A percentile compares a stretch with the other conserved stretches of the same genome.
These are phyloP conservation scores for Cyclostephanos tholiformis DNA, from an alignment of 108 stramenopile genomes.

Conservation along the genomic window DNA sequence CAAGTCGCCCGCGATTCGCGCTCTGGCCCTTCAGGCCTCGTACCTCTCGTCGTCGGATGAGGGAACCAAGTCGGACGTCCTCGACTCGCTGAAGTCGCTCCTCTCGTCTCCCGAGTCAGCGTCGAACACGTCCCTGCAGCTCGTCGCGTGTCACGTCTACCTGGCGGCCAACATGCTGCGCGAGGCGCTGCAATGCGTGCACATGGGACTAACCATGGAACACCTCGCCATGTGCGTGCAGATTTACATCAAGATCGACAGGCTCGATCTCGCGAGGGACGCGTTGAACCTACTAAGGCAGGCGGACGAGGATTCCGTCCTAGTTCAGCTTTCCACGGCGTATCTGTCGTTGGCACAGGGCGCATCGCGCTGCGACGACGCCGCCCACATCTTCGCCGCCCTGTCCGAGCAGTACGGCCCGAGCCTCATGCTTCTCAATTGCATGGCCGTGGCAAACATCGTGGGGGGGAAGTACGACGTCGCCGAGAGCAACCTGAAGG, in stretches of 20 bases:
- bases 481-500: slow-evolving; percentile 81
- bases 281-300: slow-evolving; percentile 68
- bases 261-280: slow-evolving; percentile 88
- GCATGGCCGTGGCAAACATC: slow-evolving; percentile 89
- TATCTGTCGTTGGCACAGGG: slow-evolving; percentile 87
- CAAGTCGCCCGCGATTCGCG: slow-evolving; percentile 59
- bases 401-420: slow-evolving; percentile 96
- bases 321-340: slow-evolving; percentile 89
- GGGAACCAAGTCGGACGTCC: slow-evolving; percentile 21
- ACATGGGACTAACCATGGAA: slow-evolving; percentile 86
- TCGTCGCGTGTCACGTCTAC: slow-evolving; percentile 89
- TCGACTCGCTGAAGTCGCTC: slow-evolving; percentile 54
- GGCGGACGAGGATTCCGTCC: slow-evolving; percentile 94
- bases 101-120: slow-evolving; percentile 49
- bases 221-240: slow-evolving; percentile 82
- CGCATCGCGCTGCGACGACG: slow-evolving; percentile 79
- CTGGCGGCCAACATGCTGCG: slow-evolving; percentile 77
- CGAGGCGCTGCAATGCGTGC: slow-evolving; percentile 92
- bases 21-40: slow-evolving; percentile 75
- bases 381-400: slow-evolving; percentile 84
- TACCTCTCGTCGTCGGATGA: slow-evolving; percentile 53
- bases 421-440: slow-evolving; percentile 86
- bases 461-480: slow-evolving; percentile 82
- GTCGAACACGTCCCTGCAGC: slow-evolving; percentile 76
- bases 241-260: slow-evolving; percentile 94